phyloP scores from a whole-genome alignment of 768 basidiomycete species.

The Lactarius hatsudake region DNA sequence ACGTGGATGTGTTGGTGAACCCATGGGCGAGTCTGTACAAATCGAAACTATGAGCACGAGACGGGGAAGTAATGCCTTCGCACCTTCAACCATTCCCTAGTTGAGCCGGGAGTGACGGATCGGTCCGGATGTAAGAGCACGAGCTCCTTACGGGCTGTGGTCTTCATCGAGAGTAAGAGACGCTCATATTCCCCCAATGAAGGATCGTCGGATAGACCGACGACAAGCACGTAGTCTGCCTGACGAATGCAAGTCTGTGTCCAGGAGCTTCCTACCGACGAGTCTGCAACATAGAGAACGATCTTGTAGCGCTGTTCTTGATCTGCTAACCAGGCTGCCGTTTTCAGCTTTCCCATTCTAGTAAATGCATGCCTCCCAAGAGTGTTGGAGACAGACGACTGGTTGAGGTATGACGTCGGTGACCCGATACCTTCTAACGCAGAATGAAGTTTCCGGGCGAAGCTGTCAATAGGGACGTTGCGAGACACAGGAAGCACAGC shows the following conservation, averaged over 20 bases:
- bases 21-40: slow-evolving; percentile 84
- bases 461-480: slow-evolving; percentile 84
- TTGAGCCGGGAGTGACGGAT: slow-evolving; percentile 84
- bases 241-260: slow-evolving; percentile 97
- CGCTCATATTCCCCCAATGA: slow-evolving; percentile 92
- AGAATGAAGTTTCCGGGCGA: slow-evolving; percentile 82
- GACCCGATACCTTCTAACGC: slow-evolving; percentile 94
- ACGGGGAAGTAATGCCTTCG: not conserved
- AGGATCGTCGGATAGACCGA: slow-evolving; percentile 92
- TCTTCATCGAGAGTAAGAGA: slow-evolving; percentile 90
- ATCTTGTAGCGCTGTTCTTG: slow-evolving; percentile 91
- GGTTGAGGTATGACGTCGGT: slow-evolving; percentile 88
- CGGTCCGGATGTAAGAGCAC: slow-evolving; percentile 92
- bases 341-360: slow-evolving; percentile 95
- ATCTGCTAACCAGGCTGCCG: slow-evolving; percentile 91
- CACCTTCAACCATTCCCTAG: slow-evolving; percentile 94
- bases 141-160: slow-evolving; percentile 96
- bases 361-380: slow-evolving; percentile 95
- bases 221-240: slow-evolving; percentile 92
- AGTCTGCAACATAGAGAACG: slow-evolving; percentile 95
- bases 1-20: slow-evolving; percentile 95
- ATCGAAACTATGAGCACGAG: slow-evolving; percentile 4
- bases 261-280: slow-evolving; percentile 93
- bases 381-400: slow-evolving; percentile 87
- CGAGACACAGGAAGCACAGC: slow-evolving; percentile 87